These are phyloP conservation scores for Urostyla sp. DNA, from an alignment of 73 alveolate genomes.

Conservation along the genomic window DNA sequence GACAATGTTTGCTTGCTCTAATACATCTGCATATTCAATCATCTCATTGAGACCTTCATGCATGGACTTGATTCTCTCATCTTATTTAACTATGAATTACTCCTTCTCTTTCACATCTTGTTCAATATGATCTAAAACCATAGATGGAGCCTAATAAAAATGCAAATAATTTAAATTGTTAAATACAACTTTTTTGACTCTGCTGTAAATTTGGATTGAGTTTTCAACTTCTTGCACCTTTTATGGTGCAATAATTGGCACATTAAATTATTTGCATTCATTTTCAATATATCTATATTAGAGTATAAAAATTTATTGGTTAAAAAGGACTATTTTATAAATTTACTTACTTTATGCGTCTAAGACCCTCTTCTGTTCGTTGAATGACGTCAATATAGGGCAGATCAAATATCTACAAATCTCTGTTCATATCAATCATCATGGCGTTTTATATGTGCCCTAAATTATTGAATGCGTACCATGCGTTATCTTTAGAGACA, in stretches of 20 bases:
- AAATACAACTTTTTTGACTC: constrained; percentile 6
- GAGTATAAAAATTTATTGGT: no score
- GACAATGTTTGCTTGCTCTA: constrained; percentile 35
- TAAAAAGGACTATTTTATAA: not conserved
- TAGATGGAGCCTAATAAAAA: constrained; percentile 20
- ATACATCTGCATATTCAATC: constrained; percentile 52
- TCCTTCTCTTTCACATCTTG: constrained; percentile 60
- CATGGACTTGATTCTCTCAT: constrained; percentile 54
- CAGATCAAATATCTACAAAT: constrained; percentile 82
- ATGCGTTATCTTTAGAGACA: constrained; percentile 93
- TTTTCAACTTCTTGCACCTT: constrained; percentile 19
- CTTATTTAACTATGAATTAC: constrained; percentile 44
- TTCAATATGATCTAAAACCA: constrained; percentile 64
- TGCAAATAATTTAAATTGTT: not conserved
- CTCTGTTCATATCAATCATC: constrained; percentile 90
- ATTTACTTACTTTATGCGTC: constrained; percentile 21
- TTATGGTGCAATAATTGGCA: constrained; percentile 35
- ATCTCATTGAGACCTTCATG: constrained; percentile 49
- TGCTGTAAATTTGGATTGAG: constrained; percentile 26
- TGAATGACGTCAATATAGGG: constrained; percentile 61
- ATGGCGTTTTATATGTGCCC: constrained; percentile 91
- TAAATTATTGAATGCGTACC: constrained; percentile 89
- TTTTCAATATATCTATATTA: constrained; percentile 38
- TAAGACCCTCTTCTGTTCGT: constrained; percentile 65
- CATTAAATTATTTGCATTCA: constrained; percentile 60